These are phyloP conservation scores for Lathyrus sativus DNA, from an alignment of 306 rosid species.

Conservation along the genomic window DNA sequence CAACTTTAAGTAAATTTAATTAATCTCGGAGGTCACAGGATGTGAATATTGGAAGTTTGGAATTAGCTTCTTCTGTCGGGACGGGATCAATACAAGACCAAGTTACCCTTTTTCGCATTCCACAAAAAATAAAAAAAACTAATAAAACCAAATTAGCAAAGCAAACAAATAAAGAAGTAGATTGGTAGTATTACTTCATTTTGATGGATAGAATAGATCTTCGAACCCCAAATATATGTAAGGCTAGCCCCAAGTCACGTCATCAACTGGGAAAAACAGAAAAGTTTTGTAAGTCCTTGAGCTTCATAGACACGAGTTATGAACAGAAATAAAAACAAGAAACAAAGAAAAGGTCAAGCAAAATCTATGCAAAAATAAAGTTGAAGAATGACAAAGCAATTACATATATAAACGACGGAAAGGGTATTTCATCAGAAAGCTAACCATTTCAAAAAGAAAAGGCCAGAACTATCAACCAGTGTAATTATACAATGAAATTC, in stretches of 20 bases:
- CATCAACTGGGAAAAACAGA: conserved; percentile 44
- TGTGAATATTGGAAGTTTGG: background rate
- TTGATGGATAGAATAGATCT: conserved; percentile 44
- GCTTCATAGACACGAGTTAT: conserved; percentile 18
- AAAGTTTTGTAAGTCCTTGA: conserved; percentile 33
- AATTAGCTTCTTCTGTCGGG: background rate
- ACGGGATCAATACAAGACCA: background rate
- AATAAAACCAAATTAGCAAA: conserved; percentile 20
- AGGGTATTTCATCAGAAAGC: conserved; percentile 7
- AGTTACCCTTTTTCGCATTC: background rate
- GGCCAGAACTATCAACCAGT: background rate
- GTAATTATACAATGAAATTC: conserved; percentile 14
- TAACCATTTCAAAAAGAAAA: conserved; percentile 5
- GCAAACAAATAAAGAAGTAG: conserved; percentile 14
- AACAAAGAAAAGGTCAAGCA: conserved; percentile 1
- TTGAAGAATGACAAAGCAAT: conserved; percentile 22
- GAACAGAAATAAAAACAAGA: background rate
- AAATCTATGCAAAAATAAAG: conserved; percentile 26
- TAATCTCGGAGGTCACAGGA: background rate
- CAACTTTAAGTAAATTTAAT: background rate
- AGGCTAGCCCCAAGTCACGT: conserved; percentile 40
- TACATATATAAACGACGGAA: conserved; percentile 4
- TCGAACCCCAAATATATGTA: conserved; percentile 34
- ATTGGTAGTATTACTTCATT: conserved; percentile 63
- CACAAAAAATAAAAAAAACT: background rate